Conservation (phyloP, 179 eudicot genomes). For the Patellifolia procumbens region DNA sequence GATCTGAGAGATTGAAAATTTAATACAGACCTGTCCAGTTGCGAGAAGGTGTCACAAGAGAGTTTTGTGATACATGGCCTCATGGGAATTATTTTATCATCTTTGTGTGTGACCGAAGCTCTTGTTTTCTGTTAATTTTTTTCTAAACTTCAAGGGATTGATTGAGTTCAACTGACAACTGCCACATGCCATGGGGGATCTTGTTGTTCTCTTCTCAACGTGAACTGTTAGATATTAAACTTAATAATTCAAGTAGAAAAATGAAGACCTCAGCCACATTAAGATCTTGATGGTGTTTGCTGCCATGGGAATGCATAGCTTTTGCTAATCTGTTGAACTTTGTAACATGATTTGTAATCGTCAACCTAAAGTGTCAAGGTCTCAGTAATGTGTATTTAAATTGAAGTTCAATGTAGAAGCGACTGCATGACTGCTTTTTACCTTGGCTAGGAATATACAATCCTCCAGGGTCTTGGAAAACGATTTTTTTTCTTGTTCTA, state of each 20-base stretch:
- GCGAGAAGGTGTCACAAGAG: not conserved
- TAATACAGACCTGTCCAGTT: not conserved
- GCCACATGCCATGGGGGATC: not conserved
- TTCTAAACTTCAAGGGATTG: not conserved
- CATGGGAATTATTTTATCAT: not conserved
- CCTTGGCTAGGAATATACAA: not conserved
- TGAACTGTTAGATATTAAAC: not conserved
- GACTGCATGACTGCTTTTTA: not conserved
- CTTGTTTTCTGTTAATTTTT: not conserved
- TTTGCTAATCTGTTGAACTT: not conserved
- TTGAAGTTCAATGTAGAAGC: not conserved
- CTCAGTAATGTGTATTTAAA: not conserved
- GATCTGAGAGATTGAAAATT: not conserved
- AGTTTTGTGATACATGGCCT: not conserved
- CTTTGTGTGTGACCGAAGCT: not conserved
- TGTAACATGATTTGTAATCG: not conserved
- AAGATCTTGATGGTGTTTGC: not conserved
- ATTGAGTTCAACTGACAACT: constrained; percentile 3
- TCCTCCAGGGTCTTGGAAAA: not conserved
- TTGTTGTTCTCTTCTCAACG: not conserved
- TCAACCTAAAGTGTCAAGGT: not conserved
- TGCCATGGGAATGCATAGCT: too few relatives aligned
- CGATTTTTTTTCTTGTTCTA: not conserved
- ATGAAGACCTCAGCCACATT: constrained; percentile 3
- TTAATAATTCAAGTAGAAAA: not conserved